phyloP scores from a whole-genome alignment of 2,329 filamentous ascomycete genomes.

The Fusarium sp. region DNA sequence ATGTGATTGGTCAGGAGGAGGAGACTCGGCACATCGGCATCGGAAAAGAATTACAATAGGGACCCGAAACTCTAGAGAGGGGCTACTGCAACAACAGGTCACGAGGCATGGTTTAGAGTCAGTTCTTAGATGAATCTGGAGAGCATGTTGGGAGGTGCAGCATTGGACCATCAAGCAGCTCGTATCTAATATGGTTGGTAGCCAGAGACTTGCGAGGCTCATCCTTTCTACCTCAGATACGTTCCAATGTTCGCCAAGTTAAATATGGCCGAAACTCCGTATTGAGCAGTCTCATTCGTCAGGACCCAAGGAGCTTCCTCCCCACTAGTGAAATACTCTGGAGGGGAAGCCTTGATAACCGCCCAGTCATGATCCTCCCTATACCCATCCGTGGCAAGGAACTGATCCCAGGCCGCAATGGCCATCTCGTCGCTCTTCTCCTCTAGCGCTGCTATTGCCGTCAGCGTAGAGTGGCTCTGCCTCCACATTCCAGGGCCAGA shows the following conservation, averaged over 20 bases:
- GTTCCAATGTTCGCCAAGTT: constrained; percentile 34
- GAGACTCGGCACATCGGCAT: too few relatives aligned
- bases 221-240: constrained; percentile 1
- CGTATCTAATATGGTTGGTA: too few relatives aligned
- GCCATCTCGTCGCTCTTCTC: constrained; percentile 19
- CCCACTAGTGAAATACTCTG: constrained; percentile 28
- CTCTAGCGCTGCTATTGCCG: constrained; percentile 35
- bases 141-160: too few relatives aligned
- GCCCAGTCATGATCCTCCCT: constrained; percentile 16
- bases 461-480: constrained; percentile 38
- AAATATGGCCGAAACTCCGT: constrained; percentile 32
- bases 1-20: too few relatives aligned
- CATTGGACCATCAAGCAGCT: too few relatives aligned
- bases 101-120: too few relatives aligned
- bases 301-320: constrained; percentile 30
- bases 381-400: constrained; percentile 37
- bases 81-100: too few relatives aligned
- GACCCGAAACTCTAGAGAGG: too few relatives aligned
- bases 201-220: too few relatives aligned
- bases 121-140: too few relatives aligned
- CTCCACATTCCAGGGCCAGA: constrained; percentile 21
- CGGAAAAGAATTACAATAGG: too few relatives aligned
- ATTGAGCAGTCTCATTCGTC: constrained; percentile 35
- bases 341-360: constrained; percentile 11
- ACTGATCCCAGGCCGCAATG: constrained; percentile 31